Evolutionary conservation across 306 rosid species (phyloP).

Genomic region (Quercus alba): DNA sequence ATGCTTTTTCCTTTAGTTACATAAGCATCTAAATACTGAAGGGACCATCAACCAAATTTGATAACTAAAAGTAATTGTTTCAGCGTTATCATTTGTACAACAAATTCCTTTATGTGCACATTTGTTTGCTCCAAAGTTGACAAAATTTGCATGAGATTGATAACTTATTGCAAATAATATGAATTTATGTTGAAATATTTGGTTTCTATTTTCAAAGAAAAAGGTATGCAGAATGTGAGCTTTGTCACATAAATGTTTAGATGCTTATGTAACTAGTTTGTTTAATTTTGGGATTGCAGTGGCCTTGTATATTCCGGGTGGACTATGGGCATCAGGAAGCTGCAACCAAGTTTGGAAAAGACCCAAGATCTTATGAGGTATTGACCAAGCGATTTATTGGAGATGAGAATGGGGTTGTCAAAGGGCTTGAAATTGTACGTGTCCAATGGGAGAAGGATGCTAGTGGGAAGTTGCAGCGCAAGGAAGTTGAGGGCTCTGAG

Average conservation of each 20-base stretch:
- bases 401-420: constrained; percentile 75
- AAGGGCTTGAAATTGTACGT: constrained; percentile 79
- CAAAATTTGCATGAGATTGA: constrained; percentile 1
- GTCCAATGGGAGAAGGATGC: constrained; percentile 93
- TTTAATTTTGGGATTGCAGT: constrained; percentile 48
- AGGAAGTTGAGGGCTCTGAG: constrained; percentile 91
- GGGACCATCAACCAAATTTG: too few species aligned
- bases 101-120: background rate
- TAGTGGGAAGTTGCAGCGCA: constrained; percentile 69
- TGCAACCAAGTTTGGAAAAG: constrained; percentile 82
- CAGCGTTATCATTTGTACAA: background rate
- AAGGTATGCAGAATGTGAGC: background rate
- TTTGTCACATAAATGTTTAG: background rate
- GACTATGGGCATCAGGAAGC: constrained; percentile 99
- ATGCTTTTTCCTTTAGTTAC: background rate
- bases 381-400: constrained; percentile 89
- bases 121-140: background rate
- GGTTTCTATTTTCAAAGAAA: background rate
- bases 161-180: background rate
- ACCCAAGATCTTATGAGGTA: constrained; percentile 91
- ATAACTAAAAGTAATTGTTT: too few species aligned
- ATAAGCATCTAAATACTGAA: too few species aligned
- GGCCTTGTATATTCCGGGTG: constrained; percentile 93
- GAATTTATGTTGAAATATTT: background rate
- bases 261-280: background rate